Percentiles rank a stretch among this genome's conserved stretches.
phyloP scores from a whole-genome alignment of 768 basidiomycete species.

The Bullera alba region DNA sequence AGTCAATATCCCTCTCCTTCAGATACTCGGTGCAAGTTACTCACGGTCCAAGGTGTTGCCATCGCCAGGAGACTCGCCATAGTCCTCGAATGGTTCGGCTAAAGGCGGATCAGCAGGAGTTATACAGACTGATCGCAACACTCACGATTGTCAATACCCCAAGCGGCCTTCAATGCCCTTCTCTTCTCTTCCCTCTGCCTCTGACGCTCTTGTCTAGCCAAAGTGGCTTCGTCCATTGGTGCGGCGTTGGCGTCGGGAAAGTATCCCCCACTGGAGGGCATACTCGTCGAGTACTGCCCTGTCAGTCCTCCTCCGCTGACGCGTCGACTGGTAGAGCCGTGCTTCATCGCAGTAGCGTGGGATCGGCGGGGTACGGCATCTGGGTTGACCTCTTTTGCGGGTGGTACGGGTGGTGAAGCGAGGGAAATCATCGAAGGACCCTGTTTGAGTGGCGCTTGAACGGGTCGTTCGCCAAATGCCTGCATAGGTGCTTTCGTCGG shows the following conservation, averaged over 20 bases:
- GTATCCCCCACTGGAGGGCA: conserved; percentile 43
- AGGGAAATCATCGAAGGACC: conserved; percentile 23
- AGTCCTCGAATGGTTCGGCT: conserved; percentile 46
- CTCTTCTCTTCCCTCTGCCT: conserved; percentile 40
- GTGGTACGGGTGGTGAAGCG: conserved; percentile 17
- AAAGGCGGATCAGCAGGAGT: not conserved
- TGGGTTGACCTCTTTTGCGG: not conserved
- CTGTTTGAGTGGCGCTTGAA: conserved; percentile 15
- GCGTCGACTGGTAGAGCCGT: conserved; percentile 9
- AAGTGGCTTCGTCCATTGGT: conserved; percentile 23
- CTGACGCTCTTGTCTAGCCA: conserved; percentile 33
- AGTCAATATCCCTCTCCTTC: too few relatives aligned
- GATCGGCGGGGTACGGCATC: not conserved
- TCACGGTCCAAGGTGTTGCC: conserved; percentile 26
- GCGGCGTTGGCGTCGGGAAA: conserved; percentile 26
- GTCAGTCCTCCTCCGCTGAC: conserved; percentile 36
- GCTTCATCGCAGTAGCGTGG: not conserved
- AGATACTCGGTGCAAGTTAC: conserved; percentile 11
- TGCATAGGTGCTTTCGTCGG: conserved; percentile 39
- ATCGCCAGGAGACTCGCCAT: conserved; percentile 34
- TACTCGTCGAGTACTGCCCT: conserved; percentile 43
- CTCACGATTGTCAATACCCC: conserved; percentile 45
- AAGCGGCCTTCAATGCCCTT: conserved; percentile 43
- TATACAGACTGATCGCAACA: not conserved
- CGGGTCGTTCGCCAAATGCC: conserved; percentile 29